phyloP scores from a whole-genome alignment of 306 rosid species.

The Vigna reflexopilosa region DNA sequence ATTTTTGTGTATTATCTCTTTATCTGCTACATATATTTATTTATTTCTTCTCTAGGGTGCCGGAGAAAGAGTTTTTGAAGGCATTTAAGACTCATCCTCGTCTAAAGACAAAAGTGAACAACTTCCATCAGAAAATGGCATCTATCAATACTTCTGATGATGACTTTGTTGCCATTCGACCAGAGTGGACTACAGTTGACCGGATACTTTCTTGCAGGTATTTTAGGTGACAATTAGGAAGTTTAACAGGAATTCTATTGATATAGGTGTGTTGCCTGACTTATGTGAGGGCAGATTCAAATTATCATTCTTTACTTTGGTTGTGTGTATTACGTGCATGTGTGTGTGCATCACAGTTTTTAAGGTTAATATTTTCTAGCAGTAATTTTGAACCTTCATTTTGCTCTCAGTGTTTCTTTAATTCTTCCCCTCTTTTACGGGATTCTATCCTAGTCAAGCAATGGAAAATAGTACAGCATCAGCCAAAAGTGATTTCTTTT shows the following conservation, averaged over 20 bases:
- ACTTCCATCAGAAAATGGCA: constrained; percentile 85
- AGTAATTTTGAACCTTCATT: constrained; percentile 19
- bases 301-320: constrained; percentile 24
- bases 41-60: constrained; percentile 66
- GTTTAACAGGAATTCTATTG: constrained; percentile 31
- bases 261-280: neutral
- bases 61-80: constrained; percentile 93
- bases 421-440: neutral
- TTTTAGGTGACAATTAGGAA: constrained; percentile 26
- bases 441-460: constrained; percentile 6
- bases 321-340: neutral
- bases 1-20: constrained; percentile 43
- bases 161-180: constrained; percentile 93
- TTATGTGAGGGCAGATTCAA: constrained; percentile 32
- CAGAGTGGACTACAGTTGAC: constrained; percentile 98
- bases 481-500: constrained; percentile 5
- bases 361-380: constrained; percentile 4
- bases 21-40: constrained; percentile 22
- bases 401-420: constrained; percentile 22
- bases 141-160: constrained; percentile 77
- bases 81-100: constrained; percentile 94
- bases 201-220: constrained; percentile 96
- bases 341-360: neutral
- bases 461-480: constrained; percentile 8
- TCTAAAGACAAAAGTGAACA: constrained; percentile 76